Conservation (phyloP, 2,329 filamentous ascomycete species). For the Parafenestella ontariensis region DNA sequence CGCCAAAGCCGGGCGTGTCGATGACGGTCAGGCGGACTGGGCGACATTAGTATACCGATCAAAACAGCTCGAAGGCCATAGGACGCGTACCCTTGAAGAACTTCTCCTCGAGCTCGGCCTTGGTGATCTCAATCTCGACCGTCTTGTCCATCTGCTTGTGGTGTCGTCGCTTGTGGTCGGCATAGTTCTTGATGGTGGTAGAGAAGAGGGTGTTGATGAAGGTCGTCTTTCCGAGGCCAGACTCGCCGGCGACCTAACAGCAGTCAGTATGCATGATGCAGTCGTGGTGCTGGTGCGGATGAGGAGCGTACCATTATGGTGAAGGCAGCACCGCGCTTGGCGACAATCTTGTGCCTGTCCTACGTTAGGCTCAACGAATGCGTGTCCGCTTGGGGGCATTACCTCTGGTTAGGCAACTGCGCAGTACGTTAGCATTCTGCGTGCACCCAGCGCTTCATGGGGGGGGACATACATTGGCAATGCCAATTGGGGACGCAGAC, state of each 20-base stretch:
- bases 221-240: conserved; percentile 97
- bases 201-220: conserved; percentile 99
- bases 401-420: conserved; percentile 74
- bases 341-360: conserved; percentile 72
- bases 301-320: conserved; percentile 99
- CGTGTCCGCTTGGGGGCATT: conserved; percentile 38
- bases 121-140: conserved; percentile 99
- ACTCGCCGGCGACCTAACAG: conserved; percentile 93
- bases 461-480: conserved; percentile 69
- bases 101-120: conserved; percentile 99
- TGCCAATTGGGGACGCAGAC: conserved; percentile 72
- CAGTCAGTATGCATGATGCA: conserved; percentile 31
- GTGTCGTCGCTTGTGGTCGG: conserved; percentile 98
- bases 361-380: conserved; percentile 40
- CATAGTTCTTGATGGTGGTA: conserved; percentile 99
- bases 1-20: conserved; percentile 97
- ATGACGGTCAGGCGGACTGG: conserved; percentile 97
- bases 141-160: conserved; percentile 99
- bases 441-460: not conserved
- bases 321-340: conserved; percentile 92
- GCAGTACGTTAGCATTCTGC: conserved; percentile 46
- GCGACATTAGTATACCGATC: conserved; percentile 25
- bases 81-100: conserved; percentile 90
- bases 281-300: not conserved
- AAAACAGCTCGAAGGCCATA: not conserved